Percentiles rank a stretch among this genome's conserved stretches.
These are phyloP conservation scores for Funneliformis geosporum DNA, from an alignment of 192 early-diverging fungal species.

Conservation along the genomic window DNA sequence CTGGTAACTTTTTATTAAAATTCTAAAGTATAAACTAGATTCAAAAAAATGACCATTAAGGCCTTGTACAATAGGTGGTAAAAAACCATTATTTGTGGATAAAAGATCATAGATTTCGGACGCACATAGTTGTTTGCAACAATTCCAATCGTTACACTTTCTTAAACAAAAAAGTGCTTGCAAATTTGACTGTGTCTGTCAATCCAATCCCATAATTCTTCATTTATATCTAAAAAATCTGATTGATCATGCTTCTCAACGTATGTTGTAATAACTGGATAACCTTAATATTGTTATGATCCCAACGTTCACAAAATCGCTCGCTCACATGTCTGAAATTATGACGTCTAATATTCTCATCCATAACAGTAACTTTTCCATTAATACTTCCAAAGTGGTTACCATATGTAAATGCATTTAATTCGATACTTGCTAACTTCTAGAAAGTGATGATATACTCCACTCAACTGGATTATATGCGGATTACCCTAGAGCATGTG, in stretches of 20 bases:
- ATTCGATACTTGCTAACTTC: neutral
- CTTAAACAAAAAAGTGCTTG: neutral
- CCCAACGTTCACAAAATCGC: neutral
- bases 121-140: neutral
- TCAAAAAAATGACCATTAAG: neutral
- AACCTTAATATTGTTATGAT: neutral
- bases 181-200: neutral
- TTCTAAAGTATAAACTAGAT: neutral
- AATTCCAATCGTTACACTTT: neutral
- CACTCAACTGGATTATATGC: neutral
- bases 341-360: neutral
- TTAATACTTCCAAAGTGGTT: neutral
- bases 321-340: neutral
- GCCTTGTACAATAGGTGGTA: neutral
- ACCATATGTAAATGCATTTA: neutral
- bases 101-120: neutral
- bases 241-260: neutral
- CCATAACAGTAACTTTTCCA: neutral
- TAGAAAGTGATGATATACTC: neutral
- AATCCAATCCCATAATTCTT: too few relatives aligned
- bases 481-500: neutral
- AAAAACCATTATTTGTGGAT: neutral
- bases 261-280: neutral
- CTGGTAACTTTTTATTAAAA: too few relatives aligned
- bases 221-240: neutral